Evolutionary conservation across 768 basidiomycete species (phyloP), one percentile per base, ranked within the genome.

Genomic region (Artomyces pyxidatus): DNA sequence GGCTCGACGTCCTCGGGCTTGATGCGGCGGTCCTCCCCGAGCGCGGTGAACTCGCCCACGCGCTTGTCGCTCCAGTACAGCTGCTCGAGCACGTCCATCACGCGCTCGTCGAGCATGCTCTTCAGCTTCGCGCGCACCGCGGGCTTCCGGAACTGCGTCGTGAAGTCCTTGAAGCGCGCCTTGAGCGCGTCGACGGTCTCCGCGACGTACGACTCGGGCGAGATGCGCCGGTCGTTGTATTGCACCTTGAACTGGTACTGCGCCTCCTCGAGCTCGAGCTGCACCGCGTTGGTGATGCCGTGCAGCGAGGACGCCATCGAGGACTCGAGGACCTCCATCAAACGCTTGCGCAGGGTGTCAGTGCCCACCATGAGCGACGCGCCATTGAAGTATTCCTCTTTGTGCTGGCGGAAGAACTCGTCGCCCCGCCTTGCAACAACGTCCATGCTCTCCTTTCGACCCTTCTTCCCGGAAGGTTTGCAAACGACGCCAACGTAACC

Each of bases 201-300:
- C 6, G 96, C 94, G 42, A 99, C 90, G 63, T 99, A 99, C 1
- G 91, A 93, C 65, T 99, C 96, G 10, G 96, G 84, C 1, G 88
- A 86, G 51, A 97, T 88, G 21, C 90, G 79, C 21, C 91, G 83
- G 68, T 99, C 96, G 62, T 99, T 99, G 70, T 90, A 91, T 64
- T 94, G 87, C 2, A 99, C 96, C 68, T 99, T 99, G 80, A 99
- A 99, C 65, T 98, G 96, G 65, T 99, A 99, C 11, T 84, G 85
- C 2, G 96, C 84, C 60, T 98, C 96, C 66, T 99, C 96, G 8
- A 99, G 75, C 64, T 99, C 96, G 32, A 97, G 80, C 59, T 96
- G 92, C 9, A 98, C 96, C 3, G 92, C 92, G 66, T 98, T 98
- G 50, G 90, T 89, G 64, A 99, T 98, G 2, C 89, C 84, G 59